These are phyloP conservation scores for Eucalyptus marginata DNA, from an alignment of 345 rosid species.

Conservation along the genomic window DNA sequence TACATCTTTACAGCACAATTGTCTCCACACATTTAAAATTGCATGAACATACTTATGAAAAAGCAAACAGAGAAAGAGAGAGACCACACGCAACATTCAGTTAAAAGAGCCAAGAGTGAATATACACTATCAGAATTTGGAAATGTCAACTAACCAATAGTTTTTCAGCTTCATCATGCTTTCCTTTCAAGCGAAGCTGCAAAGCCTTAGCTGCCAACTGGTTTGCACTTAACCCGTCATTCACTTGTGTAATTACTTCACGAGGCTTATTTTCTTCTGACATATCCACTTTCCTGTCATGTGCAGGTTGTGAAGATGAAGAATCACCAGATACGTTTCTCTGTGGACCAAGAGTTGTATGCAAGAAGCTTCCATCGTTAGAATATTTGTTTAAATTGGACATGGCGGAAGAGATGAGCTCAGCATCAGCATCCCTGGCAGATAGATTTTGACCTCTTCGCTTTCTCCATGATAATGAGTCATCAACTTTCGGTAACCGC, in stretches of 20 bases:
- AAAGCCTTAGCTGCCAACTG: constrained; percentile 82
- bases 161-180: constrained; percentile 76
- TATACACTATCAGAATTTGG: background rate
- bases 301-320: constrained; percentile 9
- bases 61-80: background rate
- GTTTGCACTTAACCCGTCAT: constrained; percentile 50
- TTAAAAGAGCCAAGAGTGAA: background rate
- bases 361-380: constrained; percentile 76
- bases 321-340: constrained; percentile 12
- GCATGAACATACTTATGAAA: background rate
- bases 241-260: constrained; percentile 9
- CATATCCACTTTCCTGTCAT: background rate
- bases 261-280: constrained; percentile 1
- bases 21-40: background rate
- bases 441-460: constrained; percentile 25
- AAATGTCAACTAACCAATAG: constrained; percentile 37
- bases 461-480: constrained; percentile 73
- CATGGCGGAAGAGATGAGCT: constrained; percentile 38
- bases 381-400: constrained; percentile 59
- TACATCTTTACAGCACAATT: background rate
- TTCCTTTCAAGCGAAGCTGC: constrained; percentile 88
- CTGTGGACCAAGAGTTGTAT: constrained; percentile 24
- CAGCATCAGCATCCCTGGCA: constrained; percentile 24
- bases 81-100: background rate
- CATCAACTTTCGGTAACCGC: constrained; percentile 58